Conservation (phyloP, 1,284 basidiomycete genomes). For the Marasmius tenuissimus region DNA sequence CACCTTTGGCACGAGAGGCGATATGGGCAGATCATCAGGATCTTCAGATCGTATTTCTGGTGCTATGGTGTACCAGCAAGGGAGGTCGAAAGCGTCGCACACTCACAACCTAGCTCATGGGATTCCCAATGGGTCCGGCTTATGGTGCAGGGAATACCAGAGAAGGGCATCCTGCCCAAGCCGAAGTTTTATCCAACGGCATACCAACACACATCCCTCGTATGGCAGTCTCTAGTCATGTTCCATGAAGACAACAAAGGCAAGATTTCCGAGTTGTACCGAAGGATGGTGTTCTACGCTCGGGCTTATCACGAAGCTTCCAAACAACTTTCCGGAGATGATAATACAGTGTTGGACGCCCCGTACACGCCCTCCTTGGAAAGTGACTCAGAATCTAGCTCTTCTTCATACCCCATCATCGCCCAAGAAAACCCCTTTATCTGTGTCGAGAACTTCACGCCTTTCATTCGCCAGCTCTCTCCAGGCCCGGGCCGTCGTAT, state of each 20-base stretch:
- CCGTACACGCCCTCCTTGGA: not conserved
- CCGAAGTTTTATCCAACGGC: constrained; percentile 14
- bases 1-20: not conserved
- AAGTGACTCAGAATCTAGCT: not conserved
- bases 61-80: not conserved
- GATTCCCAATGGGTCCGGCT: not conserved
- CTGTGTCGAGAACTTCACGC: constrained; percentile 33
- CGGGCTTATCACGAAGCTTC: not conserved
- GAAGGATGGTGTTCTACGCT: constrained; percentile 16
- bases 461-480: constrained; percentile 26
- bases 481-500: not conserved
- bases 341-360: not conserved
- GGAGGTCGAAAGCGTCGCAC: not conserved
- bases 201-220: constrained; percentile 11
- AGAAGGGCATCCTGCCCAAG: not conserved
- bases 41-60: not conserved
- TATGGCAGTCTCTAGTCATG: constrained; percentile 20
- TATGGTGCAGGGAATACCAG: not conserved
- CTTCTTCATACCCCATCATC: constrained; percentile 8
- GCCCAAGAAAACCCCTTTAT: constrained; percentile 11
- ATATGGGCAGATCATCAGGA: not conserved
- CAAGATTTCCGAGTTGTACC: constrained; percentile 12
- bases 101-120: not conserved
- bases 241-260: constrained; percentile 1
- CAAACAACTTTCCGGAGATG: not conserved